phyloP scores from a whole-genome alignment of 176 grass and related monocot species.

The Thinopyrum elongatum region DNA sequence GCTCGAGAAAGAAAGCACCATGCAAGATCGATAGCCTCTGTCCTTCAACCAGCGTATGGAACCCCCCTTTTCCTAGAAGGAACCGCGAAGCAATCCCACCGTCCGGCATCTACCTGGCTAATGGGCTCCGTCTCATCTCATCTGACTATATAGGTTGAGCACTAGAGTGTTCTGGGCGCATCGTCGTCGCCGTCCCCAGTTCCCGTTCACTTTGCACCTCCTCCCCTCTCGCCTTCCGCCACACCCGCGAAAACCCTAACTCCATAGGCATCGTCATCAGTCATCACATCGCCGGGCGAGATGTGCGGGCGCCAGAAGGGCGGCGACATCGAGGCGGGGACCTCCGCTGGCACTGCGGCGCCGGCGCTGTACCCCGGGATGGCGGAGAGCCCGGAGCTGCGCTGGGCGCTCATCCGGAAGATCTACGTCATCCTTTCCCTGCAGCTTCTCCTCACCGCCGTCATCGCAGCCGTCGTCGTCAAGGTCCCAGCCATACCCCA shows the following conservation, averaged over 20 bases:
- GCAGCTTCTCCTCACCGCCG: conserved; percentile 62
- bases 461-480: conserved; percentile 58
- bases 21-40: too few species aligned
- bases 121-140: too few species aligned
- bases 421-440: conserved; percentile 67
- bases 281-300: not conserved
- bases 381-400: conserved; percentile 55
- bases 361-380: conserved; percentile 60
- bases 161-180: too few species aligned
- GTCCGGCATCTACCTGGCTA: too few species aligned
- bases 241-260: not conserved
- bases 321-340: not conserved
- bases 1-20: too few species aligned
- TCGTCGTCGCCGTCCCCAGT: too few species aligned
- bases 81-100: too few species aligned
- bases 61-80: too few species aligned
- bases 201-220: not conserved
- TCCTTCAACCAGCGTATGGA: too few species aligned
- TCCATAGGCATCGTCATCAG: not conserved
- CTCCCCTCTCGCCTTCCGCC: not conserved
- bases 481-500: conserved; percentile 57
- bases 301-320: conserved; percentile 51
- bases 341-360: not conserved
- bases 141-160: too few species aligned
- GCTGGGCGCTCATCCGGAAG: conserved; percentile 90